Evolutionary conservation across 176 grass and related monocot genomes (phyloP).

Genomic region (Cenchrus americanus): DNA sequence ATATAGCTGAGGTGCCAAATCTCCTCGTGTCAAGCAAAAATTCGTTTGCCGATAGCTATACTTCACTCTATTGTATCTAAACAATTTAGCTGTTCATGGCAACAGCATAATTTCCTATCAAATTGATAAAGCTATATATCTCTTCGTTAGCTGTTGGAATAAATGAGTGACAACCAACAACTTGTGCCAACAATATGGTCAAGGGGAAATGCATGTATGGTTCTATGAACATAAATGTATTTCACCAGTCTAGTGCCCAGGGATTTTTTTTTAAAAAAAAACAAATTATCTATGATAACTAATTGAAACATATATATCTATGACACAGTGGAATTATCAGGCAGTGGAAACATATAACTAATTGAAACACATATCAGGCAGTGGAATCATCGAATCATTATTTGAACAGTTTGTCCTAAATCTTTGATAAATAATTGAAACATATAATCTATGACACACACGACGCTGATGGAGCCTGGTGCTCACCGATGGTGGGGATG

Average conservation of each 20-base stretch:
- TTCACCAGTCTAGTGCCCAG: not conserved
- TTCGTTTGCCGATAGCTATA: not conserved
- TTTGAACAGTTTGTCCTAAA: not conserved
- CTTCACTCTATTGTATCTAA: not conserved
- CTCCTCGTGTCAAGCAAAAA: not conserved
- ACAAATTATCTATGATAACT: too few species aligned
- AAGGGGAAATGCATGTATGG: not conserved
- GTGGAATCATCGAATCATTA: not conserved
- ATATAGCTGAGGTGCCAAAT: not conserved
- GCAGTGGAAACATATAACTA: too few species aligned
- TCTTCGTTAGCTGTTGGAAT: not conserved
- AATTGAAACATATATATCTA: too few species aligned
- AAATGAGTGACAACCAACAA: not conserved
- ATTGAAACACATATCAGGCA: too few species aligned
- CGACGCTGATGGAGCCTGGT: not conserved
- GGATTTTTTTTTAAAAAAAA: not conserved
- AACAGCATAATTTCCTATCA: not conserved
- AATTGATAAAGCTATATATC: not conserved
- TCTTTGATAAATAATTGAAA: not conserved
- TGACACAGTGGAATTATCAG: too few species aligned
- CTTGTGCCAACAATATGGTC: not conserved
- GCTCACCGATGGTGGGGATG: conserved; percentile 73
- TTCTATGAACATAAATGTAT: not conserved
- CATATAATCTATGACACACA: not conserved
- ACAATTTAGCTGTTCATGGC: not conserved